Evolutionary conservation across 208 protist species (phyloP), one percentile per base, ranked within the genome.

Genomic region (Trypanosomatidae sp.): DNA sequence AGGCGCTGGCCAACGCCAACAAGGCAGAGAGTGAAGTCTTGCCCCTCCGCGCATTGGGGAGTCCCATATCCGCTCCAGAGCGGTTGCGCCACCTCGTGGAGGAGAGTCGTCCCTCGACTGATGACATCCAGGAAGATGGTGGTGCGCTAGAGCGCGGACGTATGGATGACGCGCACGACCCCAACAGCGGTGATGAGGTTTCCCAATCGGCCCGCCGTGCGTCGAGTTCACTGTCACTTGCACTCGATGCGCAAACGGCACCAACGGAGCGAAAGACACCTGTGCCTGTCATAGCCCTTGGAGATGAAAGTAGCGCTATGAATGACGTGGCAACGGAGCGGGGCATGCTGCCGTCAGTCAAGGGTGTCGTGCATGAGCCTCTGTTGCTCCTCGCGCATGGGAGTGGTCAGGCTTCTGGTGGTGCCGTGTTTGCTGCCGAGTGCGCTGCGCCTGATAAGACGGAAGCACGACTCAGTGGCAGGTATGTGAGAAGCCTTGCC

Each of bases 51-150:
- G 17, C 12, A 30, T 44, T 33, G 28, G 8, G 33, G 6, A 41
- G 49, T 44, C 30, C 17, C 4, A 49, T 30, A 41, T 46, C 74
- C 9, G 62, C 70, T 8, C 47, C 66, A 0, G 41, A 65, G 28
- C 69, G 64, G 39, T 66, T 80, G 60, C 74, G 67, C 4, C 62
- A 70, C 30, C 44, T 30, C 10, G 66, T 76, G 30, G 3, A 80
- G 6, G 59, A 75, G 19, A 75, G 49, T 43, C 75, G 75, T 22
- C 30, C 33, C 0, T 25, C 28, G 7, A 56, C 43, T 1, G 0
- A 1, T 12, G 25, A 22, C 3, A 6, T 1, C 9, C 62, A 69
- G 8, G 0, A 2, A 15, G 66, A 71, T 25, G 71, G 59, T 10
- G 71, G 65, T 8, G 76, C 69, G 28, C 66, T 69, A 39, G 44